Percentiles rank a stretch among this genome's conserved stretches.
Evolutionary conservation across 1,284 basidiomycete species (phyloP).

Genomic region (Nidula niveotomentosa): DNA sequence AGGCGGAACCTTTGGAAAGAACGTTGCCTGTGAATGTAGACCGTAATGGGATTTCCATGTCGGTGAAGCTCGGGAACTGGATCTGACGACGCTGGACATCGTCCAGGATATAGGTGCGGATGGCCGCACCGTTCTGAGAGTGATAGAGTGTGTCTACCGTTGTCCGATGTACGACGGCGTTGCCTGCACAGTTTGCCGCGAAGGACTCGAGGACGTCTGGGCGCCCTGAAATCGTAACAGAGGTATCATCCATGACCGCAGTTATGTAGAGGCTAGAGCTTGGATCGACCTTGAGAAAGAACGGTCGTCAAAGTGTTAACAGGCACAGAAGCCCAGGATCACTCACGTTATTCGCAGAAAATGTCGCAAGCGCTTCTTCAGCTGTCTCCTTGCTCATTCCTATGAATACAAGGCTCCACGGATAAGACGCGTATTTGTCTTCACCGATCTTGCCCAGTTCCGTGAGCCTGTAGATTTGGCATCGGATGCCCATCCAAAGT

Average conservation of each 20-base stretch:
- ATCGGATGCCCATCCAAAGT: slow-evolving; percentile 58
- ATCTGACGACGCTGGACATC: slow-evolving; percentile 47
- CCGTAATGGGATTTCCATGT: slow-evolving; percentile 45
- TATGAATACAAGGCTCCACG: slow-evolving; percentile 55
- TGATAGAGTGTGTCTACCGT: slow-evolving; percentile 57
- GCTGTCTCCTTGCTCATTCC: slow-evolving; percentile 34
- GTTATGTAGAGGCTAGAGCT: slow-evolving; percentile 42
- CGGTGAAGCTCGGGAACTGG: slow-evolving; percentile 43
- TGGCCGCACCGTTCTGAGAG: slow-evolving; percentile 31
- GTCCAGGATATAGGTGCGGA: slow-evolving; percentile 37
- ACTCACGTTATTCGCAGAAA: slow-evolving; percentile 31
- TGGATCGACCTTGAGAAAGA: slow-evolving; percentile 12
- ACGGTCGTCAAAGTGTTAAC: slow-evolving; percentile 1
- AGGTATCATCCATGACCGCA: slow-evolving; percentile 43
- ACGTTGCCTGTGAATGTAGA: slow-evolving; percentile 47
- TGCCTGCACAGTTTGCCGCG: slow-evolving; percentile 27
- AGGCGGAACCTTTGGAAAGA: slow-evolving; percentile 18
- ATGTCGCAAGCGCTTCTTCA: slow-evolving; percentile 35
- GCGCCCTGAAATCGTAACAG: slow-evolving; percentile 57
- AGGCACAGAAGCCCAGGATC: slow-evolving; percentile 7
- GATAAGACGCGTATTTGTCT: slow-evolving; percentile 24
- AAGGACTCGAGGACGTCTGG: slow-evolving; percentile 49
- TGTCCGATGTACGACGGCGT: slow-evolving; percentile 36
- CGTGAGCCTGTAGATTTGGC: slow-evolving; percentile 38
- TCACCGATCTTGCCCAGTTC: slow-evolving; percentile 16